A percentile compares a stretch with the other conserved stretches of the same genome.
Evolutionary conservation across 2,329 filamentous ascomycete species (phyloP).

Genomic region (Rhynchosporium agropyri): DNA sequence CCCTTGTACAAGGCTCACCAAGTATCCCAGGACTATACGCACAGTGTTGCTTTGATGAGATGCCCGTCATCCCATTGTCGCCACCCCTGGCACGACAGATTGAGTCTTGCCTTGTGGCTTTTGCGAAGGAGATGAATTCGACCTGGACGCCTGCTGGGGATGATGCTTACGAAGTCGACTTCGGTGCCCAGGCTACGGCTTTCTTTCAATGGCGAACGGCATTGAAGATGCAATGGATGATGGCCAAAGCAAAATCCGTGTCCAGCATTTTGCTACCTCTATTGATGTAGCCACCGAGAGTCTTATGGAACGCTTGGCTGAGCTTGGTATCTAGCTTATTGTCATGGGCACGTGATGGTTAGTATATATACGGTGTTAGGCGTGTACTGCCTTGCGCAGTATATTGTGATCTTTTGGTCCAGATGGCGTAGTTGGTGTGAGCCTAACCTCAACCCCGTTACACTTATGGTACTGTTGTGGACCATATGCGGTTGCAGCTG

Average conservation of each 20-base stretch:
- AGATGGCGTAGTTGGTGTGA: no score
- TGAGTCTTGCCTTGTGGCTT: slow-evolving; percentile 13
- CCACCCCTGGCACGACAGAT: slow-evolving; percentile 17
- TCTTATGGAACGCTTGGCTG: no score
- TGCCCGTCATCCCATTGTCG: slow-evolving; percentile 6
- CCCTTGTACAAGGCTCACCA: not conserved
- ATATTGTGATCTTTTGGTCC: no score
- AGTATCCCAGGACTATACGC: slow-evolving; percentile 9
- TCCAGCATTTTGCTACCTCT: not conserved
- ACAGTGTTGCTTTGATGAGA: slow-evolving; percentile 9
- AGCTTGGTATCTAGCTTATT: no score
- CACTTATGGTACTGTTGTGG: no score
- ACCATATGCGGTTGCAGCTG: no score
- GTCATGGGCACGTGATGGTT: no score
- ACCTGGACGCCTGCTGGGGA: slow-evolving; percentile 15
- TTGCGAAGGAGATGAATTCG: slow-evolving; percentile 19
- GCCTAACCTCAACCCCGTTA: no score
- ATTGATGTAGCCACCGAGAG: no score
- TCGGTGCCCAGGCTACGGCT: slow-evolving; percentile 15
- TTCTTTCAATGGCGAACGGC: slow-evolving; percentile 17
- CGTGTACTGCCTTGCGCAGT: no score
- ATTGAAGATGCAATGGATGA: slow-evolving; percentile 23
- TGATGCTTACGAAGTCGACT: slow-evolving; percentile 15
- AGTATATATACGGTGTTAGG: no score
- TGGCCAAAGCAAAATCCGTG: slow-evolving; percentile 18